phyloP scores from a whole-genome alignment of 2,329 filamentous ascomycete genomes.

The Blastomyces emzantsi region DNA sequence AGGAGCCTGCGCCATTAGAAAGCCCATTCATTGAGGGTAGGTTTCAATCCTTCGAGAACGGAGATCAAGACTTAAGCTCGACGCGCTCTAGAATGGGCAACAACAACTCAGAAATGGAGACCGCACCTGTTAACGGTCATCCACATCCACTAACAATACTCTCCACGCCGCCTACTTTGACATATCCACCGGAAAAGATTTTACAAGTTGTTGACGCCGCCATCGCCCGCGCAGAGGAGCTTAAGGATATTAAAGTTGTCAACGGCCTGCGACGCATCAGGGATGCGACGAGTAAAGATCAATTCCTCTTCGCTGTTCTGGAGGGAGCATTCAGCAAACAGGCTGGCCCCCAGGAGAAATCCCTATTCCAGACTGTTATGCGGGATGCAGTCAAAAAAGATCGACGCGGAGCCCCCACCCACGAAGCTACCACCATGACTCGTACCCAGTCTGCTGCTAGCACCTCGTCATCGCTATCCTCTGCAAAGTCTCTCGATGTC shows the following conservation, averaged over 20 bases:
- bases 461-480: conserved; percentile 33
- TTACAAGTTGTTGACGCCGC: conserved; percentile 23
- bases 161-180: conserved; percentile 17
- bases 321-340: conserved; percentile 24
- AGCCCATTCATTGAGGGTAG: conserved; percentile 6
- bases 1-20: conserved; percentile 12
- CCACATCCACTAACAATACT: conserved; percentile 18
- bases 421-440: conserved; percentile 15
- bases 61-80: not conserved
- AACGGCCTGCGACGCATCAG: conserved; percentile 25
- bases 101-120: conserved; percentile 15
- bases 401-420: conserved; percentile 12
- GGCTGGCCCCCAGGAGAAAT: conserved; percentile 21
- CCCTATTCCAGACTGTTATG: conserved; percentile 26
- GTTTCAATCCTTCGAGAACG: not conserved
- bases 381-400: conserved; percentile 23
- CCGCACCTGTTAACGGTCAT: conserved; percentile 11
- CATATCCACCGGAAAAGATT: conserved; percentile 25
- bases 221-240: conserved; percentile 23
- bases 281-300: conserved; percentile 23
- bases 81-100: conserved; percentile 8
- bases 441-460: conserved; percentile 19
- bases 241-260: conserved; percentile 23
- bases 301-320: conserved; percentile 26
- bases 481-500: conserved; percentile 31